Base-by-base conservation (phyloP, 2,329 filamentous ascomycete genomes). In the Penicillium capsulatum region DNA sequence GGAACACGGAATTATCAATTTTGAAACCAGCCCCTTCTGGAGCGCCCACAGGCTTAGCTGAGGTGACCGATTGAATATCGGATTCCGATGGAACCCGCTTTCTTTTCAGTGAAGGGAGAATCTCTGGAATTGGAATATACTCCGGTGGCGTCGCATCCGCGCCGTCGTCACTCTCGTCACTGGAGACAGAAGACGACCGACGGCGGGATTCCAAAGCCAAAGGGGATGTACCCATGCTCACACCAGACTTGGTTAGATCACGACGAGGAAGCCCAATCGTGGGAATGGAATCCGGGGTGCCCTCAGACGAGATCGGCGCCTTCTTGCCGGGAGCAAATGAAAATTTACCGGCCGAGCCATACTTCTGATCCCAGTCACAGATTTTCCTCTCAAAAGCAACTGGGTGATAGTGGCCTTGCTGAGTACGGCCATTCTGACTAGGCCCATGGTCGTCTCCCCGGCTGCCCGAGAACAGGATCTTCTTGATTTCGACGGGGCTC, bases 301-400 rank as follows among this genome's bases (percentile, higher is more conserved):
- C 30, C 16, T 44, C 44, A n/a, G 38, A 40, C 4, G 28, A 37
- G 10, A 44, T 26, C 7, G 17, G 30, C 8, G 40, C 32, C 3
- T 31, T 39, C 3, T 31, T 39, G 7, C 46, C 40, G 20, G 49
- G 36, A 13, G 53, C 44, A 31, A 70, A 68, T 50, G 62, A 65
- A 41, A 68, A 77, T 33, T 69, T 71, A 7, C 73, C 74, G 20
- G 66, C 59, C 31, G 63, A 42, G 28, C 67, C 64, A 58, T 80
- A 81, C 51, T 78, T 80, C 15, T 71, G 63, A 52, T 77, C 72
- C 39, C 72, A 70, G 16, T 66, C 50, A 27, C 64, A 62, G 39
- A 77, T 54, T 35, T 67, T 70, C 24, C 65, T 63, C 46, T 68
- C 70, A 54, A 81, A 81, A 7, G 59, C 50, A 6, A 80, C 62